Base-by-base conservation (phyloP, 371 early-diverging fungal genomes). In the Sanchytrium tribonematis region DNA sequence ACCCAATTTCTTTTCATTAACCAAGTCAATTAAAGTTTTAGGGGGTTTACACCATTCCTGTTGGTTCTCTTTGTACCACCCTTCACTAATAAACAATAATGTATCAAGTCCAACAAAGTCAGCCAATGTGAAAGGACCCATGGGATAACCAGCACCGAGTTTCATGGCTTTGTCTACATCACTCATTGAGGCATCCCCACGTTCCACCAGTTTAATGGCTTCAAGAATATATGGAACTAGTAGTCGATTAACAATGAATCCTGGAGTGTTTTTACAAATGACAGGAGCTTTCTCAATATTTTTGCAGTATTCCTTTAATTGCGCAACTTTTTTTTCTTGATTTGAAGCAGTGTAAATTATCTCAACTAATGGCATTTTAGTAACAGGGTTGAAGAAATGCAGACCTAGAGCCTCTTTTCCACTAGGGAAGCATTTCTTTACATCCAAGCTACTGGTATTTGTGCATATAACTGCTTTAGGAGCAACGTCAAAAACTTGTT, bases 81-180 rank as follows among this genome's bases (percentile, higher is more conserved):
- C n/a, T n/a, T n/a, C n/a, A n/a, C n/a, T n/a, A n/a, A n/a, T n/a
- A n/a, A n/a, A n/a, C n/a, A n/a, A n/a, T n/a, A n/a, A n/a, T 0
- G 97, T 97, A 76, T 97, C 97, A 30, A 97, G 78, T 28, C 97
- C 97, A 75, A 97, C 93, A 74, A 95, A 94, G 76, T 97, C 97
- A 5, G 95, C 97, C 71, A 97, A 82, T 0, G 88, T 88, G 70
- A 97, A 82, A 29, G 97, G 97, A 28, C 97, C 97, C 96, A 97
- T 97, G 1, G 97, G 97, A 75, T 83, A 84, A 31, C 94, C 97
- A 67, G 94, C 93, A 70, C 97, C 97, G 67, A 93, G 84, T 78
- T 93, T 93, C 97, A 96, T 96, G 31, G 93, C 93, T 30, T 83
- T 85, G 74, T 96, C 97, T 66, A 96, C 85, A 74, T 96, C 97